These are phyloP conservation scores for Iris pallida DNA, from an alignment of 116 monocot species.

Conservation along the genomic window DNA sequence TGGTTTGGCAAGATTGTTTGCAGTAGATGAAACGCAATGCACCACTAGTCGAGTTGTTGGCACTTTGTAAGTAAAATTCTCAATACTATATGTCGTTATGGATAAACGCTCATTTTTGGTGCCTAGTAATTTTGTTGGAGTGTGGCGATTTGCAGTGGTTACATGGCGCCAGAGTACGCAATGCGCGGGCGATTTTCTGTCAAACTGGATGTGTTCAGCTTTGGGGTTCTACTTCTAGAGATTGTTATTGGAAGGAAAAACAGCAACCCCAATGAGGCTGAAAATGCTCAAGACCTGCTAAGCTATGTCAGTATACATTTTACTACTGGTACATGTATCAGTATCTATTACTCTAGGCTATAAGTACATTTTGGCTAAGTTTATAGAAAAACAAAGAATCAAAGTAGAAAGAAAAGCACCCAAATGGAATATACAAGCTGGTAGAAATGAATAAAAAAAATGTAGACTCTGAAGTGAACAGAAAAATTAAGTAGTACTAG, in stretches of 20 bases:
- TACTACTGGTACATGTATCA: background rate
- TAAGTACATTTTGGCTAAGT: too few relatives aligned
- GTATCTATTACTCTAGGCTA: too few relatives aligned
- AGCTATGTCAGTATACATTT: background rate
- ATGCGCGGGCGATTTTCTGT: conserved; percentile 5
- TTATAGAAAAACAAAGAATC: too few relatives aligned
- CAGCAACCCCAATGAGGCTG: background rate
- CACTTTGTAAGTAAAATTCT: conserved; percentile 23
- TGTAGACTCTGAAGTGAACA: too few relatives aligned
- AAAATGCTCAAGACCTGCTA: background rate
- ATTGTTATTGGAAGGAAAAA: conserved; percentile 9
- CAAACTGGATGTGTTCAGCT: conserved; percentile 14
- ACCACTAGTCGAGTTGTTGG: conserved; percentile 18
- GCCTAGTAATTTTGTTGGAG: background rate
- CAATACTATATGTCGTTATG: background rate
- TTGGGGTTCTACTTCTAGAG: conserved; percentile 12
- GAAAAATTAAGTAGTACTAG: too few relatives aligned
- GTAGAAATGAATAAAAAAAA: too few relatives aligned
- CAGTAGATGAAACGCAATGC: conserved; percentile 3
- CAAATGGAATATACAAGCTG: too few relatives aligned
- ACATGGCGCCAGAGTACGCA: conserved; percentile 21
- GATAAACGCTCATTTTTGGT: background rate
- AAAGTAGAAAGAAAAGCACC: too few relatives aligned
- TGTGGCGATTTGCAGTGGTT: conserved; percentile 4
- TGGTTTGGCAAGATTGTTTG: conserved; percentile 23